Conservation (phyloP, 2,329 filamentous ascomycete genomes). For the Penicillium sp. region DNA sequence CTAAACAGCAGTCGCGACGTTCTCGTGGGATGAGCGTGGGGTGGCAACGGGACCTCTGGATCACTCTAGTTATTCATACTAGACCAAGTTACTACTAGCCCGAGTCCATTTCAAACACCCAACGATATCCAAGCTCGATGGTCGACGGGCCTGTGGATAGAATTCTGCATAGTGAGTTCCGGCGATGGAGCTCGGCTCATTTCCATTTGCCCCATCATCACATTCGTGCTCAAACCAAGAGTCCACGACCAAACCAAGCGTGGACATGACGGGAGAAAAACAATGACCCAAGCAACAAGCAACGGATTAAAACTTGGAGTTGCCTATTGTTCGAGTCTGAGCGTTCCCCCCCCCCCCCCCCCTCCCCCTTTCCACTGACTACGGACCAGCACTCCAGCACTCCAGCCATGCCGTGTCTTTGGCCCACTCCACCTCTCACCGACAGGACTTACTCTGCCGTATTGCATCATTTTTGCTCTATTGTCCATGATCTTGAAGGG, state of each 20-base stretch:
- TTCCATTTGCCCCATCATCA: slow-evolving; percentile 2
- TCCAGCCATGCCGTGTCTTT: slow-evolving; percentile 26
- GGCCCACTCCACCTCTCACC: slow-evolving; percentile 25
- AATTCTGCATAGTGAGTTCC: not conserved
- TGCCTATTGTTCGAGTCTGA: slow-evolving; percentile 5
- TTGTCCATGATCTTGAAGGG: not conserved
- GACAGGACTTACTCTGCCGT: slow-evolving; percentile 7
- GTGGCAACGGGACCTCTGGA: not conserved
- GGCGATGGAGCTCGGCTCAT: slow-evolving; percentile 2
- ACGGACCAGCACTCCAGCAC: no score
- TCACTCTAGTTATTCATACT: not conserved
- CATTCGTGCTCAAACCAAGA: not conserved
- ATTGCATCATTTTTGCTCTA: slow-evolving; percentile 1
- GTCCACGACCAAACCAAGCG: slow-evolving; percentile 1
- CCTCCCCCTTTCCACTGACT: not conserved
- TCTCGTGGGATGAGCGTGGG: not conserved
- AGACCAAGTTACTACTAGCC: not conserved
- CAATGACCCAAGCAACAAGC: slow-evolving; percentile 17
- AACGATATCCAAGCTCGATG: not conserved
- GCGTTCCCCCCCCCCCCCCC: not conserved
- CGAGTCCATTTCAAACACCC: not conserved
- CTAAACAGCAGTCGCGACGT: not conserved
- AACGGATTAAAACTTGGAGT: slow-evolving; percentile 9
- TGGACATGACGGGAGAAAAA: slow-evolving; percentile 5
- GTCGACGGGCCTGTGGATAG: not conserved